Evolutionary conservation across 2,329 filamentous ascomycete species (phyloP), one percentile per base, ranked within the genome.

Genomic region (Colletotrichum plurivorum): DNA sequence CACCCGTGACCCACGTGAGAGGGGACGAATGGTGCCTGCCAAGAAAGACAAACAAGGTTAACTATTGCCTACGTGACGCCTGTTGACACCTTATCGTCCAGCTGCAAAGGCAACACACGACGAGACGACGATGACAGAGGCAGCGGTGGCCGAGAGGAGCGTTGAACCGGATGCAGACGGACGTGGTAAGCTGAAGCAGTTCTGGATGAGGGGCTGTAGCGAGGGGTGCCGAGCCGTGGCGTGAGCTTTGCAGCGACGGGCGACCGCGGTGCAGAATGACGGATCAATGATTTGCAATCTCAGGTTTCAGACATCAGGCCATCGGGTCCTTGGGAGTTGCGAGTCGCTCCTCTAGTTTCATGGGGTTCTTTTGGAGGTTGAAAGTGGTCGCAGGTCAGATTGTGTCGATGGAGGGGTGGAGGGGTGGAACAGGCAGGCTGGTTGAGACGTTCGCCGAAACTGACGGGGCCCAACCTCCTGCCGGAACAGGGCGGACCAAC

Each of bases 221-320:
- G 45, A 41, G 60, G 59, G 59, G 31, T 48, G 39, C 43, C 22
- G 57, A 20, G 49, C 31, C 10, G 31, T 36, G 31, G 8, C 10
- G 31, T 36, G 31, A 36, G 31, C 31, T 36, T 36, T 36, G 31
- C 31, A 36, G 31, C 31, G 31, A 15, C 51, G 18, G 51, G 51
- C 51, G n/a, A 20, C n/a, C 54, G 36, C 45, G 49, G 16, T 43
- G 41, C 13, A 43, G 41, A 43, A n/a, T 43, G 39, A 49, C 55
- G 31, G 61, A 63, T 71, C 51, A 49, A 60, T 61, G 63, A 57
- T 71, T 66, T 63, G 59, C 67, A 60, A 57, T 59, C 16, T 71
- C 60, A 56, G n/a, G 70, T 72, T 72, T 72, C 70, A 63, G 49
- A 72, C 55, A 72, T 72, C 70, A 71, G 70, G 68, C 68, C 68